A percentile compares a stretch with the other conserved stretches of the same genome.
These are phyloP conservation scores for Chlamydomonas incerta DNA, from an alignment of 139 green algal species.

Conservation along the genomic window DNA sequence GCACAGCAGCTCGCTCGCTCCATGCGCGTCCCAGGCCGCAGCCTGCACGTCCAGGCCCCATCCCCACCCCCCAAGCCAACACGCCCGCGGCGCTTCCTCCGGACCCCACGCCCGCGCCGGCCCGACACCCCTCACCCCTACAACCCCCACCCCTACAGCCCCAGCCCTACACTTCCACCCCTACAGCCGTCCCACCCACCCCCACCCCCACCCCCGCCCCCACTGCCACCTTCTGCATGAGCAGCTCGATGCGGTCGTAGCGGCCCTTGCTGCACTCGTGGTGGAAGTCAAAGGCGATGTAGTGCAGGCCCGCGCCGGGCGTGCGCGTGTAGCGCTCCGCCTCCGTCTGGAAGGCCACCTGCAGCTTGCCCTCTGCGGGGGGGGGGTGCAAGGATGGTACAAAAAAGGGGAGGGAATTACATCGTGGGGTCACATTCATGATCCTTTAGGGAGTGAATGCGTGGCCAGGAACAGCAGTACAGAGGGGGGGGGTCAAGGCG, in stretches of 20 bases:
- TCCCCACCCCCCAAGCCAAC: no score
- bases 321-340: constrained; percentile 16
- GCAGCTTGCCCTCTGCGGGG: constrained; percentile 79
- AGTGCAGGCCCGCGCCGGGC: constrained; percentile 36
- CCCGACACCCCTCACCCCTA: no score
- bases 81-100: no score
- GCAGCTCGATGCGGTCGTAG: constrained; percentile 73
- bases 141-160: neutral
- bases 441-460: no score
- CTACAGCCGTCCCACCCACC: no score
- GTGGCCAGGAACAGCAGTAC: no score
- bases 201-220: neutral
- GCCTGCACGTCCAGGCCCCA: no score
- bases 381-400: neutral
- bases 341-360: constrained; percentile 64
- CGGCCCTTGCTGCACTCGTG: constrained; percentile 84
- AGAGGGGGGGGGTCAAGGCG: no score
- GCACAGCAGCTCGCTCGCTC: no score
- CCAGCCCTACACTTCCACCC: neutral
- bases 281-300: constrained; percentile 93
- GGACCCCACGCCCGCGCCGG: no score
- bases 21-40: no score
- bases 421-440: no score
- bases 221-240: constrained; percentile 74
- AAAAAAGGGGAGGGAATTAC: neutral